phyloP scores from a whole-genome alignment of 805 yeast species.

The Candida orba region DNA sequence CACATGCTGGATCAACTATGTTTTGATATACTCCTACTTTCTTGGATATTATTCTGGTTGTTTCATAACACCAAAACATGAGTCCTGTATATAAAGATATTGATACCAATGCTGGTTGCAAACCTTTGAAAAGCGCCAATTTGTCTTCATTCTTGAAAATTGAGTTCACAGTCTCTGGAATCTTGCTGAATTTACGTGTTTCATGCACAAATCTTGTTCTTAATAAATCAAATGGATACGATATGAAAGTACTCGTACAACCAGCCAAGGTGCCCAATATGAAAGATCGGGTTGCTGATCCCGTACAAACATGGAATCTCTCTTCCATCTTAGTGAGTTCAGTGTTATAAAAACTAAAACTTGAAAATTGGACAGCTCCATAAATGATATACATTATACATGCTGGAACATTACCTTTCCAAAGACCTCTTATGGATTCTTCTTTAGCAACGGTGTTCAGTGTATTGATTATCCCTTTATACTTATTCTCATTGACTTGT shows the following conservation, averaged over 20 bases:
- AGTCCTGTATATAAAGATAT: slow-evolving; percentile 67
- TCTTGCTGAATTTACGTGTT: slow-evolving; percentile 17
- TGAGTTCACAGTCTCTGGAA: slow-evolving; percentile 22
- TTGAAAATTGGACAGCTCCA: slow-evolving; percentile 79
- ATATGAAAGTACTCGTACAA: slow-evolving; percentile 54
- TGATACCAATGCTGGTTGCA: slow-evolving; percentile 45
- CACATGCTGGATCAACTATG: slow-evolving; percentile 47
- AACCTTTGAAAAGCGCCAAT: slow-evolving; percentile 43
- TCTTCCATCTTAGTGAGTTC: slow-evolving; percentile 29
- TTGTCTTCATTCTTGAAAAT: slow-evolving; percentile 36
- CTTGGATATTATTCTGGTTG: slow-evolving; percentile 15
- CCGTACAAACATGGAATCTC: slow-evolving; percentile 7
- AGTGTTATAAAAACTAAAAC: slow-evolving; percentile 51
- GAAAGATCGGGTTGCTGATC: slow-evolving; percentile 29
- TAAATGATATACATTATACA: slow-evolving; percentile 76
- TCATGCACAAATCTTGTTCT: slow-evolving; percentile 66
- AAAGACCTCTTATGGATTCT: slow-evolving; percentile 74
- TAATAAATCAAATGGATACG: slow-evolving; percentile 89
- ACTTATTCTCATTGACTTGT: slow-evolving; percentile 29
- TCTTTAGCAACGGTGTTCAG: slow-evolving; percentile 37
- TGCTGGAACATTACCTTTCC: slow-evolving; percentile 97
- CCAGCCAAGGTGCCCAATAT: slow-evolving; percentile 79
- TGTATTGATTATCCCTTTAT: slow-evolving; percentile 32
- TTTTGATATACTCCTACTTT: slow-evolving; percentile 10
- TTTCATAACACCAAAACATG: slow-evolving; percentile 65